phyloP scores from a whole-genome alignment of 257 asterid species.

The Solanum boliviense region DNA sequence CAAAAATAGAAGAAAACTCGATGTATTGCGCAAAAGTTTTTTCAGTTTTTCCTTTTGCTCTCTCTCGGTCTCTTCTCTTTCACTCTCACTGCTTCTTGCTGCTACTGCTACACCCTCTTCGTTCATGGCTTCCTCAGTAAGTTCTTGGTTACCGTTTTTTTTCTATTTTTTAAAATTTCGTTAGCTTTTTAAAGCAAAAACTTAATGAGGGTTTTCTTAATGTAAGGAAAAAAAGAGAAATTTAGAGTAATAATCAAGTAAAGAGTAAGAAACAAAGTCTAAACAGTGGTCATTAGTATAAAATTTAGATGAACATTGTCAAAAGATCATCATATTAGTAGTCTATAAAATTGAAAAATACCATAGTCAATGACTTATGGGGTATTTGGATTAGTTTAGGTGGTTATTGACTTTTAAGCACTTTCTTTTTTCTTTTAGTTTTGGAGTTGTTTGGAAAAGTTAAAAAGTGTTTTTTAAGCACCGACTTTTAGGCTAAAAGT shows the following conservation, averaged over 20 bases:
- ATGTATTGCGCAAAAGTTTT: neutral
- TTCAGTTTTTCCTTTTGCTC: neutral
- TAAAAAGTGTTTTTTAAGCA: neutral
- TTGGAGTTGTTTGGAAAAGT: neutral
- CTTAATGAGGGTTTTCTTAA: neutral
- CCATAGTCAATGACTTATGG: neutral
- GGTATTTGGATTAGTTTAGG: neutral
- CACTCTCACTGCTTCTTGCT: neutral
- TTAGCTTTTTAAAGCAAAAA: neutral
- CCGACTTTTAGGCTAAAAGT: neutral
- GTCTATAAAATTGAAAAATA: neutral
- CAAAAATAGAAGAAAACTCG: neutral
- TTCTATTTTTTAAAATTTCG: neutral
- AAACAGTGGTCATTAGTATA: neutral
- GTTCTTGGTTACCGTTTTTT: neutral
- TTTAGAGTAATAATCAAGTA: neutral
- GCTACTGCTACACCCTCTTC: neutral
- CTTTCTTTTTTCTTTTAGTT: neutral
- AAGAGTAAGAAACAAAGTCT: neutral
- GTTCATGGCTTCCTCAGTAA: neutral
- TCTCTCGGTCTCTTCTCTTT: neutral
- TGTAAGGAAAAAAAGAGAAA: neutral
- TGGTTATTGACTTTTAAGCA: neutral
- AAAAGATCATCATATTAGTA: neutral
- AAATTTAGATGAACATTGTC: neutral